A percentile compares a stretch with the other conserved stretches of the same genome.
Conservation (phyloP, 179 eudicot species). For the Sideroxylon spinosum region DNA sequence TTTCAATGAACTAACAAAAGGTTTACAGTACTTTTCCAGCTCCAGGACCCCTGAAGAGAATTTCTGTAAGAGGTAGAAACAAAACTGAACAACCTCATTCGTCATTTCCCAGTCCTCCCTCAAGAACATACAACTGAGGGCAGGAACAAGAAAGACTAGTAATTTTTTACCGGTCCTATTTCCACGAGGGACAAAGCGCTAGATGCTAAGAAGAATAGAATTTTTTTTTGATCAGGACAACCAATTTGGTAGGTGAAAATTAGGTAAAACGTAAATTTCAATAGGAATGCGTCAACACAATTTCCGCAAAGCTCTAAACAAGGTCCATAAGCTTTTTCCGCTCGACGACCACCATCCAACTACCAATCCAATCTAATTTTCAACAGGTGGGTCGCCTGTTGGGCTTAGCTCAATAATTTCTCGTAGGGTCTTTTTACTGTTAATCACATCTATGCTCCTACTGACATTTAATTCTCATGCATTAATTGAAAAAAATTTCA, state of each 20-base stretch:
- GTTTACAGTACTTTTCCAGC: no score
- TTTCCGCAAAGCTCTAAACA: neutral
- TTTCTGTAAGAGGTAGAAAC: no score
- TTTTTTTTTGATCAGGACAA: neutral
- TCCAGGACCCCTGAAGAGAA: no score
- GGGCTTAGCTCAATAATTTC: neutral
- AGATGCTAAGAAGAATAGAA: no score
- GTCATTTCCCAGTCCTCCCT: neutral
- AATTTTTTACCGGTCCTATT: neutral
- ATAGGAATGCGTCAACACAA: neutral
- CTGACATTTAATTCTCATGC: no score
- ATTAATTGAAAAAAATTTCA: neutral
- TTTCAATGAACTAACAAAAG: no score
- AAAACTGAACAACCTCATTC: neutral
- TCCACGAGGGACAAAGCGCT: no score
- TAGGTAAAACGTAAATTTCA: neutral
- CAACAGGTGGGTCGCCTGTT: constrained; percentile 5
- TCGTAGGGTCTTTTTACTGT: neutral
- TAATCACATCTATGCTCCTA: neutral
- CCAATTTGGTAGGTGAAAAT: neutral
- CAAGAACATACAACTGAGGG: neutral
- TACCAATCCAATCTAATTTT: neutral
- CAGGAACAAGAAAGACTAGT: neutral
- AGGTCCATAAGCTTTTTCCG: neutral
- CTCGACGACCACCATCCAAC: constrained; percentile 3